Evolutionary conservation across 352 stramenopile genomes (phyloP), one percentile per base, ranked within the genome.

Genomic region (Phytophthora crassamura): DNA sequence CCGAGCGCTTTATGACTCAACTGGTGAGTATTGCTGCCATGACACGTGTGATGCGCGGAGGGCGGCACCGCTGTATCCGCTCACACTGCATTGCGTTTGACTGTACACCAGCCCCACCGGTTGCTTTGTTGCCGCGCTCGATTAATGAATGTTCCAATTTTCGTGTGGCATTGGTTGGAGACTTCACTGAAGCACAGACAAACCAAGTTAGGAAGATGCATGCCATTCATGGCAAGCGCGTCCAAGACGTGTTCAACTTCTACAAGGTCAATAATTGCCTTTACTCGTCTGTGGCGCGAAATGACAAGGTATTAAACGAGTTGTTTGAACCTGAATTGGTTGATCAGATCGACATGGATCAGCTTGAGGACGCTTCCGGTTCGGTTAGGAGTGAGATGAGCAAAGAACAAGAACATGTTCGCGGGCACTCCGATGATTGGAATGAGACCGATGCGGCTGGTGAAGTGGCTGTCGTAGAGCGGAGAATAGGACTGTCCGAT

Each of bases 11-110:
- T 18, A 53, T 53, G 46, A 30, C 30, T 15, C 46, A 53, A n/a
- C n/a, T 53, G 18, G 46, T 32, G 3, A 53, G 32, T 3, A 41
- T 53, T 32, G 30, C 32, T 7, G 46, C 46, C 7, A 53, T 41
- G 30, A 53, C 46, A 11, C 46, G 46, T 33, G 46, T 53, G 6
- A 53, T 53, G 46, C 30, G 46, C 9, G 32, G 46, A 10, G 46
- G 32, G 3, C n/a, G n/a, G n/a, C n/a, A n/a, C n/a, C n/a, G n/a
- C n/a, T n/a, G n/a, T n/a, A n/a, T n/a, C n/a, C n/a, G 32, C 9
- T 54, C 47, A 1, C 47, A 54, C 16, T 18, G 47, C 9, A 22
- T 54, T 25, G 16, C 11, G 4, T 54, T 54, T 18, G 47, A 54
- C 22, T 54, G 47, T 33, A 43, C 32, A 2, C 32, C 33, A 12